Percentiles rank a stretch among this genome's conserved stretches.
These are phyloP conservation scores for Eucalyptus marginata DNA, from an alignment of 345 rosid genomes.

Conservation along the genomic window DNA sequence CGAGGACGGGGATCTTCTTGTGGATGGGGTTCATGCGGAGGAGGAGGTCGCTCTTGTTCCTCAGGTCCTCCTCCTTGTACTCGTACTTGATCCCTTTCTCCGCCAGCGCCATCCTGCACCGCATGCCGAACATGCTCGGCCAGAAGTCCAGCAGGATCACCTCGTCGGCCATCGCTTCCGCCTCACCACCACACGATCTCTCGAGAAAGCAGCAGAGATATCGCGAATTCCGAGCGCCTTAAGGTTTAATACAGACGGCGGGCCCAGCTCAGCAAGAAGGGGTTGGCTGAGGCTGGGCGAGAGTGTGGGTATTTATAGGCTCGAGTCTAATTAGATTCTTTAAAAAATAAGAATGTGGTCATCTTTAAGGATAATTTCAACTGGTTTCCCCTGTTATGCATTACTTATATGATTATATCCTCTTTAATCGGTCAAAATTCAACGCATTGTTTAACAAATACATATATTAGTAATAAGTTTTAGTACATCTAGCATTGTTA, in stretches of 20 bases:
- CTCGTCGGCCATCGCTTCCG: not conserved
- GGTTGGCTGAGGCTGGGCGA: too few relatives aligned
- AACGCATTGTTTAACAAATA: not conserved
- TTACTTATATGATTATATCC: not conserved
- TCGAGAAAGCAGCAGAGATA: not conserved
- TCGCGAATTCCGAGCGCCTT: not conserved
- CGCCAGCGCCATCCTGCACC: conserved; percentile 8
- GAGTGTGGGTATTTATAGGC: not conserved
- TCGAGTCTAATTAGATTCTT: not conserved
- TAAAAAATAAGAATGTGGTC: not conserved
- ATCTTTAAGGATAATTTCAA: not conserved
- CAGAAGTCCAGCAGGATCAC: conserved; percentile 11
- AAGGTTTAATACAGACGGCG: not conserved
- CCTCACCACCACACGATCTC: not conserved
- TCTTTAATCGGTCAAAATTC: too few relatives aligned
- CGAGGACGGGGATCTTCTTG: not conserved
- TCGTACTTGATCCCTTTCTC: conserved; percentile 11
- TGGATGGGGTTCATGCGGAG: not conserved
- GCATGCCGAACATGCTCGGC: conserved; percentile 17
- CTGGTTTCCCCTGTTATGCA: not conserved
- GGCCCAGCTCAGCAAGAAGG: not conserved
- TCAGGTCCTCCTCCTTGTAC: conserved; percentile 6
- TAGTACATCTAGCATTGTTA: too few relatives aligned
- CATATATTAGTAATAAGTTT: too few relatives aligned
- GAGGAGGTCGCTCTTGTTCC: conserved; percentile 5